Percentiles rank a stretch among this genome's conserved stretches.
These are phyloP conservation scores for Paramecium pentaurelia DNA, from an alignment of 73 alveolate species.

Conservation along the genomic window DNA sequence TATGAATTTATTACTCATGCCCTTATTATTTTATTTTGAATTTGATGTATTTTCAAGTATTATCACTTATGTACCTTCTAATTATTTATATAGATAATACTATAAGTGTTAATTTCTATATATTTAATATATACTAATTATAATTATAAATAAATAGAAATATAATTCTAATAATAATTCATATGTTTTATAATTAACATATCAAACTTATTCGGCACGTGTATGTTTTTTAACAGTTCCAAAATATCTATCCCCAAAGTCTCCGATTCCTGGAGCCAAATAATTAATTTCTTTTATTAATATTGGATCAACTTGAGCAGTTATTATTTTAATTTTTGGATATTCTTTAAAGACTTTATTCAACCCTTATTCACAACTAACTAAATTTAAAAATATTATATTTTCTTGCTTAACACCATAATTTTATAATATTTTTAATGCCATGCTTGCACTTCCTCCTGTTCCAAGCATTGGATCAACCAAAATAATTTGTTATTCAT, in stretches of 20 bases:
- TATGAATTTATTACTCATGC: too few relatives aligned
- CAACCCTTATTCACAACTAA: conserved; percentile 77
- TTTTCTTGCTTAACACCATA: conserved; percentile 74
- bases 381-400: conserved; percentile 74
- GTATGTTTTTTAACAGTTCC: neutral
- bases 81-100: too few relatives aligned
- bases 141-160: too few relatives aligned
- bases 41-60: too few relatives aligned
- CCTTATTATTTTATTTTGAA: too few relatives aligned
- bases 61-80: too few relatives aligned
- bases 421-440: conserved; percentile 65
- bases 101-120: too few relatives aligned
- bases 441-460: conserved; percentile 74
- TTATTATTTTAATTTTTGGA: conserved; percentile 73
- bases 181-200: too few relatives aligned
- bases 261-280: conserved; percentile 85
- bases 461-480: conserved; percentile 90
- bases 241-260: conserved; percentile 75
- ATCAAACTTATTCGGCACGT: neutral
- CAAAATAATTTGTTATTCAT: conserved; percentile 64
- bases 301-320: conserved; percentile 57
- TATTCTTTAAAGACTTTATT: conserved; percentile 12
- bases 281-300: conserved; percentile 43
- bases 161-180: too few relatives aligned
- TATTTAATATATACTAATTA: too few relatives aligned